Conservation (phyloP, 805 yeast genomes). For the Hanseniaspora lindneri region DNA sequence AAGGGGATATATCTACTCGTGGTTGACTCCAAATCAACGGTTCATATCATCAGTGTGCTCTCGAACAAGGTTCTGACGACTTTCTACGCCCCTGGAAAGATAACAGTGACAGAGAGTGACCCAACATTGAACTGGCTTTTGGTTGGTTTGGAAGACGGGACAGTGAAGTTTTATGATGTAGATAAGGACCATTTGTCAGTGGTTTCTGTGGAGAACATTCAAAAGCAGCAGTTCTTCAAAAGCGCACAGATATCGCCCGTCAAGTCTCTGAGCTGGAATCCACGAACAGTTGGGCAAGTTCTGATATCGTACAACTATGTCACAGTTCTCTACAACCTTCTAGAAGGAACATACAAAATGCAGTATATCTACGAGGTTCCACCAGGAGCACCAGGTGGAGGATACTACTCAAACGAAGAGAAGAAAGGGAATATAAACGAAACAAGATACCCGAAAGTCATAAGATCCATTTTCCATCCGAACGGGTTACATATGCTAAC, state of each 20-base stretch:
- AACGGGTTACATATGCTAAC: constrained; percentile 78
- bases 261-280: constrained; percentile 61
- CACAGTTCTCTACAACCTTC: constrained; percentile 58
- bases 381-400: constrained; percentile 60
- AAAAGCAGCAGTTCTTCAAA: constrained; percentile 44
- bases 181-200: constrained; percentile 63
- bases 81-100: constrained; percentile 49
- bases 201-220: constrained; percentile 57
- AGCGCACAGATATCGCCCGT: constrained; percentile 54
- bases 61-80: constrained; percentile 49
- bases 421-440: constrained; percentile 25
- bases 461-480: constrained; percentile 74
- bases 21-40: constrained; percentile 46
- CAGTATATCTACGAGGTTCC: constrained; percentile 51
- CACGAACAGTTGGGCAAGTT: constrained; percentile 73
- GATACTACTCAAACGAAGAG: background rate
- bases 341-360: constrained; percentile 45
- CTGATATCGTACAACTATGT: constrained; percentile 60
- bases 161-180: constrained; percentile 60
- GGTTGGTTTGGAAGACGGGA: constrained; percentile 70
- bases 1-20: constrained; percentile 75
- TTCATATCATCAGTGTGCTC: constrained; percentile 60
- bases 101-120: constrained; percentile 64
- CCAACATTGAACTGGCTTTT: constrained; percentile 82
- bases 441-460: constrained; percentile 33